Conservation (phyloP, 1,139 yeast species). For the Geotrichum reessii region DNA sequence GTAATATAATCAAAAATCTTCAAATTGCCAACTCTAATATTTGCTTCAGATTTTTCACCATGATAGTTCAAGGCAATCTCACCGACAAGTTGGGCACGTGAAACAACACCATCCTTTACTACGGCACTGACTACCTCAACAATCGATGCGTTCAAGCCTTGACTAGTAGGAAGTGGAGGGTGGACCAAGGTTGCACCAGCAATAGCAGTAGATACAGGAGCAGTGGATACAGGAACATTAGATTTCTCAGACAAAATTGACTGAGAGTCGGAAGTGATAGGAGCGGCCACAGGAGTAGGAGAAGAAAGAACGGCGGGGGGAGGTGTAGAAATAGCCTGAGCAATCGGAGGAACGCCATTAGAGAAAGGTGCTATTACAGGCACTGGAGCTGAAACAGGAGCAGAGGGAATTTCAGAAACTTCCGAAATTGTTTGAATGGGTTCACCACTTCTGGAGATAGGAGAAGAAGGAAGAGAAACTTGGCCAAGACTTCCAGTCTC, state of each 20-base stretch:
- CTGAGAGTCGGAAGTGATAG: neutral
- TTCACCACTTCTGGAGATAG: neutral
- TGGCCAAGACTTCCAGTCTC: slow-evolving; percentile 16
- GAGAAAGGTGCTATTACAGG: neutral
- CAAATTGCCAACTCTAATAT: slow-evolving; percentile 19
- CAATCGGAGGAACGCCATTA: slow-evolving; percentile 23
- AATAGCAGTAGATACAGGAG: slow-evolving; percentile 33
- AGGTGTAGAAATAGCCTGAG: slow-evolving; percentile 13
- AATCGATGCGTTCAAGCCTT: slow-evolving; percentile 68
- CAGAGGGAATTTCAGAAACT: neutral
- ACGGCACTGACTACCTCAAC: slow-evolving; percentile 78
- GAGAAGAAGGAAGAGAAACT: neutral
- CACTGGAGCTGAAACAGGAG: slow-evolving; percentile 8
- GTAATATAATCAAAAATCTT: slow-evolving; percentile 21
- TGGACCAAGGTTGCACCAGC: slow-evolving; percentile 33
- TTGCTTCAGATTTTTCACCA: slow-evolving; percentile 21
- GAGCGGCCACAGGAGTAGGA: too few relatives aligned
- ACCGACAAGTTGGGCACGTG: slow-evolving; percentile 61
- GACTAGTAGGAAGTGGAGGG: slow-evolving; percentile 44
- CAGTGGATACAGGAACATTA: slow-evolving; percentile 14
- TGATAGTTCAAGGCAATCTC: slow-evolving; percentile 72
- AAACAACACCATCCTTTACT: slow-evolving; percentile 58
- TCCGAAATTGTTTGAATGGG: slow-evolving; percentile 1
- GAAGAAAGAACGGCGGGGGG: too few relatives aligned
- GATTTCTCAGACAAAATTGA: slow-evolving; percentile 10